Evolutionary conservation across 768 basidiomycete genomes (phyloP).

Genomic region (Daedaleopsis sinensis): DNA sequence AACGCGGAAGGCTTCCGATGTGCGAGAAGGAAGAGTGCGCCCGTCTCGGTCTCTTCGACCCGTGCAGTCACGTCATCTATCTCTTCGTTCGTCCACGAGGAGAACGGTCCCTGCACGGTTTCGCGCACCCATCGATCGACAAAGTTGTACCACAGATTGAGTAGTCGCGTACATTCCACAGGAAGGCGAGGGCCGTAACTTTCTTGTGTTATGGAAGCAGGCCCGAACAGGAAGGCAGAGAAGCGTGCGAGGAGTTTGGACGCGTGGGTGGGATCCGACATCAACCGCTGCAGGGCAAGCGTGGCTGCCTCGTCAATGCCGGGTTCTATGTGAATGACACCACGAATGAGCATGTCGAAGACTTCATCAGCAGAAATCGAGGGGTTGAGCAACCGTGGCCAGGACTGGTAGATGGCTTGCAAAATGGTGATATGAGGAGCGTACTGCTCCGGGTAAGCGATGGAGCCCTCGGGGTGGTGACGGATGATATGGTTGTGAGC

Average conservation of each 20-base stretch:
- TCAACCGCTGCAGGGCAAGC: conserved; percentile 71
- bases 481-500: conserved; percentile 67
- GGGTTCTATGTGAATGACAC: conserved; percentile 86
- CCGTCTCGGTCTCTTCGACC: conserved; percentile 68
- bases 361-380: conserved; percentile 57
- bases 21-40: conserved; percentile 74
- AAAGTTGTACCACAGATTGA: conserved; percentile 73
- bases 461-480: conserved; percentile 62
- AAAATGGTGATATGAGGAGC: conserved; percentile 70
- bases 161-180: conserved; percentile 66
- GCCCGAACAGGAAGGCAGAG: conserved; percentile 74
- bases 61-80: conserved; percentile 46
- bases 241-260: conserved; percentile 63
- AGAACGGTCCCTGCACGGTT: conserved; percentile 44
- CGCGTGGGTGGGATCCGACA: conserved; percentile 59
- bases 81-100: conserved; percentile 42
- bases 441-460: conserved; percentile 68
- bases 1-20: conserved; percentile 55
- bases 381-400: conserved; percentile 79
- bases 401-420: conserved; percentile 76
- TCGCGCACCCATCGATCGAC: conserved; percentile 69
- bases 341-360: conserved; percentile 78
- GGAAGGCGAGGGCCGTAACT: conserved; percentile 63
- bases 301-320: conserved; percentile 67
- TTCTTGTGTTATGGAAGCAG: conserved; percentile 62